Percentiles rank a stretch among this genome's conserved stretches.
These are phyloP conservation scores for Senecio squalidus DNA, from an alignment of 140 eudicot genomes.

Conservation along the genomic window DNA sequence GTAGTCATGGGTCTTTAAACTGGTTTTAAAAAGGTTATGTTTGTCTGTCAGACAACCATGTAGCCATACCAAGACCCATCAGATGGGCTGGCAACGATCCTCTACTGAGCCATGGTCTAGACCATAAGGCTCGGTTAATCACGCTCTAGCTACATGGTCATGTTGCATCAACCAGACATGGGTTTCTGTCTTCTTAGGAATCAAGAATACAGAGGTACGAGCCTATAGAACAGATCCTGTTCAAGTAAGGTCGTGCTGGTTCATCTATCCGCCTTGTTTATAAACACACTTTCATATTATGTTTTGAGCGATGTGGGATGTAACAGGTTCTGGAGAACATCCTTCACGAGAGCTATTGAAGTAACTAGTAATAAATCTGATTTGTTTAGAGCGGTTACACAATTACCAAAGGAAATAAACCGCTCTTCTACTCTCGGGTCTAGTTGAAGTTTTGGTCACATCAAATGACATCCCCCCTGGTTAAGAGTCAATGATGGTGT, in stretches of 20 bases:
- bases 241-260: constrained; percentile 12
- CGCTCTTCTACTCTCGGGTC: no score
- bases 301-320: not conserved
- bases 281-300: not conserved
- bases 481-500: no score
- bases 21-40: not conserved
- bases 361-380: not conserved
- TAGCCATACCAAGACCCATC: no score
- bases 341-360: constrained; percentile 35
- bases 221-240: constrained; percentile 87
- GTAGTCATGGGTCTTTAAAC: no score
- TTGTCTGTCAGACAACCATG: constrained; percentile 18
- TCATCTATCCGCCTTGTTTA: not conserved
- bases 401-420: no score
- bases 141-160: no score
- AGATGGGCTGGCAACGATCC: no score
- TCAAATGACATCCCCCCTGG: no score
- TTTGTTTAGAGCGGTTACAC: constrained; percentile 14
- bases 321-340: constrained; percentile 10
- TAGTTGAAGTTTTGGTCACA: no score
- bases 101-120: no score
- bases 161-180: constrained; percentile 8
- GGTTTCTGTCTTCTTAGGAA: constrained; percentile 28
- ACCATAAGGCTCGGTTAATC: constrained; percentile 9
- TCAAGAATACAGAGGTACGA: constrained; percentile 75